These are phyloP conservation scores for Tetracentron sinense DNA, from an alignment of 164 flowering plant species.

Conservation along the genomic window DNA sequence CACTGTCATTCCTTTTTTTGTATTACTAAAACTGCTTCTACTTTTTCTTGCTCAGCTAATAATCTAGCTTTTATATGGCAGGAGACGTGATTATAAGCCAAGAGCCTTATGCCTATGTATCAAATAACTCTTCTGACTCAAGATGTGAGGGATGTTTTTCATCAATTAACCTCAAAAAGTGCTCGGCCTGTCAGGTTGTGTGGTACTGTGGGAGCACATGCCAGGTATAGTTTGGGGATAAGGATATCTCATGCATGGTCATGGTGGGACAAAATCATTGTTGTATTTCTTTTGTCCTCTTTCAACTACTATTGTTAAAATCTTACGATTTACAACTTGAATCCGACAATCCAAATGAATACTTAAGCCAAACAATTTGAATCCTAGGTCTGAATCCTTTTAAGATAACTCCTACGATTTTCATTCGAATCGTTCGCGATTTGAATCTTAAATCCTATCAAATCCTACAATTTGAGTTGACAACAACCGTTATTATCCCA, in stretches of 20 bases:
- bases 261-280: not conserved
- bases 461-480: too few relatives aligned
- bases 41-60: not conserved
- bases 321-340: too few relatives aligned
- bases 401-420: too few relatives aligned
- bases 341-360: too few relatives aligned
- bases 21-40: not conserved
- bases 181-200: slow-evolving; percentile 76
- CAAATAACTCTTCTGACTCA: slow-evolving; percentile 42
- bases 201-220: slow-evolving; percentile 84
- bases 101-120: slow-evolving; percentile 77
- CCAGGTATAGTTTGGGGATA: slow-evolving; percentile 51
- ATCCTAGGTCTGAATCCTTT: too few relatives aligned
- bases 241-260: not conserved
- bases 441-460: too few relatives aligned
- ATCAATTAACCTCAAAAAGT: slow-evolving; percentile 55
- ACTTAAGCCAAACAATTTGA: too few relatives aligned
- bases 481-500: too few relatives aligned
- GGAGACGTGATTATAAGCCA: slow-evolving; percentile 84
- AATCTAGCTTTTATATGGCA: slow-evolving; percentile 21
- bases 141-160: slow-evolving; percentile 82
- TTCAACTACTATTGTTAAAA: too few relatives aligned
- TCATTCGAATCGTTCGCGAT: too few relatives aligned
- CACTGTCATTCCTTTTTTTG: not conserved
- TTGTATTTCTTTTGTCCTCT: not conserved